Base-by-base conservation (phyloP, 2,329 filamentous ascomycete genomes). In the Diplodia intermedia region DNA sequence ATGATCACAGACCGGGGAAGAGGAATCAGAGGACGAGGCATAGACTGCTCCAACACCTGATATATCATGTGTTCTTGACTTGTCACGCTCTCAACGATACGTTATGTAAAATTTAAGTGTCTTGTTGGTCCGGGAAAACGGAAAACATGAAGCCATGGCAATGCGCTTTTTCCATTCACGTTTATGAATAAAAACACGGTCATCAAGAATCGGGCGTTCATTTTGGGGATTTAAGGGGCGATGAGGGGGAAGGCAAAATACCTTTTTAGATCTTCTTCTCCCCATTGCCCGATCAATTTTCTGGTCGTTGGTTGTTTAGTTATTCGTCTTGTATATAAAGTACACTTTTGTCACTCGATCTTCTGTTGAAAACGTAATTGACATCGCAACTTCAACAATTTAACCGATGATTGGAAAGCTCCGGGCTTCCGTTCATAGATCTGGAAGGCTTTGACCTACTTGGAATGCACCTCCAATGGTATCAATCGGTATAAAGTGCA, bases 21-120 rank as follows among this genome's bases (percentile, higher is more conserved):
- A 79, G 38, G 81, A 83, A 71, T n/a, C 18, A 47, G 78, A 78
- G 67, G 82, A 83, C 63, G 82, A 80, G 50, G 80, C 81, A 72
- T 68, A 55, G 33, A 40, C 5, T 40, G n/a, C 31, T 26, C 54
- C 23, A 23, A 15, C 31, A 12, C 12, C 7, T 31, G 40, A 29
- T 50, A 18, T 52, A 31, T 52, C 31, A 23, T 47, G 60, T 26
- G 55, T 49, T 6, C 38, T 18, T 23, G 26, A 54, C 18, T 20
- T 56, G 36, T 40, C 26, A 63, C 40, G 60, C 60, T 38, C 43
- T 63, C 60, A 63, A 63, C 43, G 57, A 62, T 33, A 20, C 31
- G 43, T 29, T 33, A 50, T 63, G 43, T 63, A 63, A 52, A 31
- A 63, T 26, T 52, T 62, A 20, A 61, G 18, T 52, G 18, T 38